These are phyloP conservation scores for Acanthamoeba royreba DNA, from an alignment of 208 protist genomes.

Conservation along the genomic window DNA sequence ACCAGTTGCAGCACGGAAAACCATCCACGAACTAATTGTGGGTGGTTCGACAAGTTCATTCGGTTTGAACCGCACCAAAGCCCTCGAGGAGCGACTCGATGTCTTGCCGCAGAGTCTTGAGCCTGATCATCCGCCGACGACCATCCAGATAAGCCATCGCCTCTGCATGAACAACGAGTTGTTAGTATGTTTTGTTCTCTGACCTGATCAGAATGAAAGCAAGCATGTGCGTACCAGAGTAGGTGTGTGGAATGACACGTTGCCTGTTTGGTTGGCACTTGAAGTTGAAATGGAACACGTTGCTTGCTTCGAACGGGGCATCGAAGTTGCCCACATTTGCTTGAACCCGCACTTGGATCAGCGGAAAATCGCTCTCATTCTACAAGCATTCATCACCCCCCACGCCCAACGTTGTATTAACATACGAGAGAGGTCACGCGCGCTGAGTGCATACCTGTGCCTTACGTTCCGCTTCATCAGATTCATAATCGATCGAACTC, in stretches of 20 bases:
- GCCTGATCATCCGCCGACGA: background rate
- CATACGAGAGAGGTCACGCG: too few relatives aligned
- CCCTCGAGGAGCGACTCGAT: background rate
- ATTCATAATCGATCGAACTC: background rate
- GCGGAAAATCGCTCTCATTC: background rate
- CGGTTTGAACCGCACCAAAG: background rate
- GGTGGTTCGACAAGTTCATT: too few relatives aligned
- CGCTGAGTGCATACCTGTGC: background rate
- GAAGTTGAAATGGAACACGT: constrained; percentile 47
- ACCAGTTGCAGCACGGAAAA: too few relatives aligned
- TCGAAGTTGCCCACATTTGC: constrained; percentile 28
- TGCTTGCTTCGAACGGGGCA: background rate
- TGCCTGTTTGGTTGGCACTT: background rate
- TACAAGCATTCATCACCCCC: background rate
- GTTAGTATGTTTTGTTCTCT: background rate
- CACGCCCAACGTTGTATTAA: too few relatives aligned
- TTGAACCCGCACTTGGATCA: constrained; percentile 32
- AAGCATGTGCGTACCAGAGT: background rate
- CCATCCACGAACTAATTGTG: too few relatives aligned
- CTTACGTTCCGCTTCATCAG: background rate
- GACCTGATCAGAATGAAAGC: background rate
- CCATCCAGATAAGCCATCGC: constrained; percentile 40
- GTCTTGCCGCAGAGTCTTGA: background rate
- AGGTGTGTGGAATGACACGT: background rate
- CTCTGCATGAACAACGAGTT: background rate